phyloP scores from a whole-genome alignment of 768 basidiomycete species.

The Agaricus bisporus region DNA sequence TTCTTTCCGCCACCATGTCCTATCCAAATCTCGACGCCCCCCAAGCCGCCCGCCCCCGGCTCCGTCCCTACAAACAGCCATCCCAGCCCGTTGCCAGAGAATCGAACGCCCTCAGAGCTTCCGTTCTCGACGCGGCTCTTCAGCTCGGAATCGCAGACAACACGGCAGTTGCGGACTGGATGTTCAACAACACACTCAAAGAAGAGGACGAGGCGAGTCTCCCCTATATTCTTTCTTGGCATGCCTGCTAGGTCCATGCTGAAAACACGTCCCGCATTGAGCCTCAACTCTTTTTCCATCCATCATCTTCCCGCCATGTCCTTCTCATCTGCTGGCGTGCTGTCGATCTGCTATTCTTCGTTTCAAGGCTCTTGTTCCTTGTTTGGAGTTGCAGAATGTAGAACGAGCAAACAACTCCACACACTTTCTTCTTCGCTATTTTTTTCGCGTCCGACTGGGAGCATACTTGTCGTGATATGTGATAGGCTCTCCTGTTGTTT shows the following conservation, averaged over 20 bases:
- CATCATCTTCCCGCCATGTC: too few species aligned
- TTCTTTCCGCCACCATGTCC: background rate
- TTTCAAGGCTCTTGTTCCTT: background rate
- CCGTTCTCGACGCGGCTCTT: slow-evolving; percentile 68
- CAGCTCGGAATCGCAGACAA: slow-evolving; percentile 59
- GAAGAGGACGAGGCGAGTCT: slow-evolving; percentile 42
- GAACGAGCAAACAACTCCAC: background rate
- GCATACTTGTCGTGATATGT: background rate
- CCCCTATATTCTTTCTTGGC: background rate
- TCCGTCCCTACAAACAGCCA: background rate
- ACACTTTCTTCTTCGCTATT: background rate
- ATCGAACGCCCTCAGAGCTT: slow-evolving; percentile 60
- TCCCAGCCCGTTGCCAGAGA: slow-evolving; percentile 28
- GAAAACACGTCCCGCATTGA: background rate
- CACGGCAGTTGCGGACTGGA: slow-evolving; percentile 60
- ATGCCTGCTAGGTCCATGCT: background rate
- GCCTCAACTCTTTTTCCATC: too few species aligned
- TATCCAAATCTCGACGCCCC: background rate
- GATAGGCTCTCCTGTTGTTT: too few species aligned
- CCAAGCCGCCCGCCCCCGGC: background rate
- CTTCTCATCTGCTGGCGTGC: too few species aligned
- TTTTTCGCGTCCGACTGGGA: background rate
- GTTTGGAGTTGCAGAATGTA: slow-evolving; percentile 3
- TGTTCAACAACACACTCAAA: slow-evolving; percentile 56
- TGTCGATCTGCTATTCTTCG: too few species aligned